These are phyloP conservation scores for Daphne laureola DNA, from an alignment of 441 rosid genomes.

Conservation along the genomic window DNA sequence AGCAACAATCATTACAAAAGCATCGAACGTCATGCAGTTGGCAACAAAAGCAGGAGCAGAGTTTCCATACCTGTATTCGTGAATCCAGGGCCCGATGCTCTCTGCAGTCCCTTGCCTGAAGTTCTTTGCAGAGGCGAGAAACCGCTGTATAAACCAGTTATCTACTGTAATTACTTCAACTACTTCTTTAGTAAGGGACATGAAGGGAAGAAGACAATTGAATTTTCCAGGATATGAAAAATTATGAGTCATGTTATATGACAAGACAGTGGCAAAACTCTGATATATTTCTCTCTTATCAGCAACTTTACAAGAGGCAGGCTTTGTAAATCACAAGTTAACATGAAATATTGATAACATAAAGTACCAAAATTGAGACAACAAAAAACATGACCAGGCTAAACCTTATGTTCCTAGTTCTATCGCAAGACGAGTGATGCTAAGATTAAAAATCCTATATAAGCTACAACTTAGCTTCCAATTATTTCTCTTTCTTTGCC, in stretches of 20 bases:
- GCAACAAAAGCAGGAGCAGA: constrained; percentile 22
- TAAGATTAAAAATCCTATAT: not conserved
- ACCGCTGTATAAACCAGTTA: constrained; percentile 23
- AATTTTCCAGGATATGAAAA: constrained; percentile 17
- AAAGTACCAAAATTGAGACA: too few relatives aligned
- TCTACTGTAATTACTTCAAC: constrained; percentile 30
- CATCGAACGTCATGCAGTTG: constrained; percentile 35
- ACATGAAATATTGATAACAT: too few relatives aligned
- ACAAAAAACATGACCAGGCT: not conserved
- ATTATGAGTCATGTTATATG: too few relatives aligned
- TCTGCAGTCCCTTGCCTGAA: constrained; percentile 25
- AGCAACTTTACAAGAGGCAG: too few relatives aligned
- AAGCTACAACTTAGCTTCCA: not conserved
- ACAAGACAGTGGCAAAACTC: too few relatives aligned
- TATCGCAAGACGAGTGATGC: not conserved
- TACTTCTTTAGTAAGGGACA: constrained; percentile 28
- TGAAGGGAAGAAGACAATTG: constrained; percentile 34
- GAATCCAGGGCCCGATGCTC: constrained; percentile 26
- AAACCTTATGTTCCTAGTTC: not conserved
- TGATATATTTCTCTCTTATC: too few relatives aligned
- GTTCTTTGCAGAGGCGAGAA: constrained; percentile 23
- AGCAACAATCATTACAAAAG: constrained; percentile 38
- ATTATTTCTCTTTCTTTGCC: constrained; percentile 58
- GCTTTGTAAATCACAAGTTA: too few relatives aligned
- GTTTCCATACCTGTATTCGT: constrained; percentile 33